phyloP scores from a whole-genome alignment of 768 basidiomycete genomes.

The Astraeus odoratus region DNA sequence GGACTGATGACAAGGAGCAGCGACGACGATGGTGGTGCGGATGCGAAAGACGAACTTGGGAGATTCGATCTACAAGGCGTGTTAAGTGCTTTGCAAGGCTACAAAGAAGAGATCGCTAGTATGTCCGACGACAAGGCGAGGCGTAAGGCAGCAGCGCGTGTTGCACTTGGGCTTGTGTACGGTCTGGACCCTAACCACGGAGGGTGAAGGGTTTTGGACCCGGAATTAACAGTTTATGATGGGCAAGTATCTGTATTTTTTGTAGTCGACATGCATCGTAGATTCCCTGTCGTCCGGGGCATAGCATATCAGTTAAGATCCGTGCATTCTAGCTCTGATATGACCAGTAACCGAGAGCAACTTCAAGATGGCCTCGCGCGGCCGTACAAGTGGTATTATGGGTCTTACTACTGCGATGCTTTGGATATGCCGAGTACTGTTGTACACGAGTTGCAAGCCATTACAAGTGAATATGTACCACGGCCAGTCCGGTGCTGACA shows the following conservation, averaged over 20 bases:
- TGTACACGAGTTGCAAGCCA: too few relatives aligned
- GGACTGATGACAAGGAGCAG: slow-evolving; percentile 22
- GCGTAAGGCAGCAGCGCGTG: slow-evolving; percentile 60
- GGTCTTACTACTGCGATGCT: too few relatives aligned
- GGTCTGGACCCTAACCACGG: slow-evolving; percentile 33
- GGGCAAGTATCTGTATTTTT: not conserved
- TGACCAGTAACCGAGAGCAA: too few relatives aligned
- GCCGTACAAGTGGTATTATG: too few relatives aligned
- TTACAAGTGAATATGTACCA: too few relatives aligned
- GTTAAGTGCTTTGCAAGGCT: slow-evolving; percentile 52
- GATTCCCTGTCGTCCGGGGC: too few relatives aligned
- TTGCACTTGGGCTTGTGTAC: slow-evolving; percentile 68
- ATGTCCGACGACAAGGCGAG: slow-evolving; percentile 60
- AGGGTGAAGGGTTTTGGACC: not conserved
- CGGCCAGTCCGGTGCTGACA: too few relatives aligned
- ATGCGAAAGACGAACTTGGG: slow-evolving; percentile 35
- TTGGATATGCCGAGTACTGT: too few relatives aligned
- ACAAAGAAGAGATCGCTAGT: slow-evolving; percentile 68
- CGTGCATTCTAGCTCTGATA: too few relatives aligned
- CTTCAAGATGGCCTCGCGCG: too few relatives aligned
- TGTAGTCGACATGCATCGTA: not conserved
- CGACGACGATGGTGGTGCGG: slow-evolving; percentile 15
- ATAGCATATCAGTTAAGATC: too few relatives aligned
- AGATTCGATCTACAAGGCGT: slow-evolving; percentile 59
- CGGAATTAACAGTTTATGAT: too few relatives aligned